Percentiles rank a stretch among this genome's conserved stretches.
Evolutionary conservation across 1,284 basidiomycete species (phyloP).

Genomic region (Ceratobasidium theobromae): DNA sequence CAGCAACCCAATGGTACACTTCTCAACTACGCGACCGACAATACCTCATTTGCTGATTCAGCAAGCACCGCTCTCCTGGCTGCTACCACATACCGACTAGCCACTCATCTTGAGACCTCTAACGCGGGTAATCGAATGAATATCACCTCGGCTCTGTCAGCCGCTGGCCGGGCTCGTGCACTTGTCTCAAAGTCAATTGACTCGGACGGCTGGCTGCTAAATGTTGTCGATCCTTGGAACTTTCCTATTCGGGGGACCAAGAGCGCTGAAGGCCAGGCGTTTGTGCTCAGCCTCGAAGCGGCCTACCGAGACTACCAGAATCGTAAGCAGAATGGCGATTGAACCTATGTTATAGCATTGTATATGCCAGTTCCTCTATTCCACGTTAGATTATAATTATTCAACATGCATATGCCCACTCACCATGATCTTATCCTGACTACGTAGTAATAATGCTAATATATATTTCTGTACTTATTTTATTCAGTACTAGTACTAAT

Average conservation of each 20-base stretch:
- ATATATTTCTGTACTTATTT: no score
- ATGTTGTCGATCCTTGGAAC: constrained; percentile 69
- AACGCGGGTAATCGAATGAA: constrained; percentile 1
- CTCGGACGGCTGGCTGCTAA: constrained; percentile 59
- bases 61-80: constrained; percentile 76
- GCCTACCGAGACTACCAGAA: constrained; percentile 60
- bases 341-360: not conserved
- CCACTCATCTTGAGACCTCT: constrained; percentile 38
- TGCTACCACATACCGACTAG: constrained; percentile 70
- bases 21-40: constrained; percentile 63
- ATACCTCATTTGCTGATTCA: constrained; percentile 68
- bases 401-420: no score
- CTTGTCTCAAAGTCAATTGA: constrained; percentile 51
- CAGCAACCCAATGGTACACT: constrained; percentile 58
- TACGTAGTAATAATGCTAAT: no score
- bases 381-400: no score
- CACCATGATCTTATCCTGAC: no score
- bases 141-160: constrained; percentile 32
- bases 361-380: no score
- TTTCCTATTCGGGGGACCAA: constrained; percentile 53
- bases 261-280: constrained; percentile 68
- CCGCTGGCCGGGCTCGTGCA: constrained; percentile 35
- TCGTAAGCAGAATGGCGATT: not conserved
- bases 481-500: no score
- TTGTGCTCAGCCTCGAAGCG: constrained; percentile 67